Base-by-base conservation (phyloP, 2,329 filamentous ascomycete genomes). In the Apiospora hydei region DNA sequence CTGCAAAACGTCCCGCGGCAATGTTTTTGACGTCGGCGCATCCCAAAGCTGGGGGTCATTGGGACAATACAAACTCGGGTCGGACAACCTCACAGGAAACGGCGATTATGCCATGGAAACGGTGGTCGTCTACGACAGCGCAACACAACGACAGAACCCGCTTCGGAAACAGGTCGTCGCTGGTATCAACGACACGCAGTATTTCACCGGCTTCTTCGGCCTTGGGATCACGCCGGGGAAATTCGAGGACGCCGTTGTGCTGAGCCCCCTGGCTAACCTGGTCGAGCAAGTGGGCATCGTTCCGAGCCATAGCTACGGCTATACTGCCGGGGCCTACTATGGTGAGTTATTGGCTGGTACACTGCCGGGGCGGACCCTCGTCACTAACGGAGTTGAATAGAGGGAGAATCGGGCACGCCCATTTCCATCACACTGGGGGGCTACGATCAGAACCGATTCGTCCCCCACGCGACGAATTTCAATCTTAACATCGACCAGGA, bases 261-360 rank as follows among this genome's bases (percentile, higher is more conserved):
- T 88, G 75, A 83, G 88, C 77, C 81, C 88, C 72, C 77, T 91
- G 77, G 82, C 88, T 75, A 81, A 91, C 77, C 82, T 92, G 69
- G 88, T 93, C 61, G 87, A 90, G 77, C 81, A 86, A 14, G 85
- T 87, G 71, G 88, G 88, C 11, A 83, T 82, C 72, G 92, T 94
- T 67, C 90, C 92, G 0, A 94, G 92, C 79, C 86, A 93, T 74
- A 93, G 91, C 57, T 94, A 93, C 78, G 92, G 91, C 69, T 95
- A 91, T 79, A 94, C 93, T 4, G 92, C 92, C 53, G 93, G 93
- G 21, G 92, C 92, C n/a, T 87, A 88, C 73, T 94, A 94, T 77
- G 87, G 91, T 91, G 83, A 80, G 88, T 81, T 70, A n/a, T 34
- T 21, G 11, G 43, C 21, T 68, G 53, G 18, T 34, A 10, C 24